Evolutionary conservation across 306 rosid genomes (phyloP), one percentile per base, ranked within the genome.

Genomic region (Citrullus amarus): DNA sequence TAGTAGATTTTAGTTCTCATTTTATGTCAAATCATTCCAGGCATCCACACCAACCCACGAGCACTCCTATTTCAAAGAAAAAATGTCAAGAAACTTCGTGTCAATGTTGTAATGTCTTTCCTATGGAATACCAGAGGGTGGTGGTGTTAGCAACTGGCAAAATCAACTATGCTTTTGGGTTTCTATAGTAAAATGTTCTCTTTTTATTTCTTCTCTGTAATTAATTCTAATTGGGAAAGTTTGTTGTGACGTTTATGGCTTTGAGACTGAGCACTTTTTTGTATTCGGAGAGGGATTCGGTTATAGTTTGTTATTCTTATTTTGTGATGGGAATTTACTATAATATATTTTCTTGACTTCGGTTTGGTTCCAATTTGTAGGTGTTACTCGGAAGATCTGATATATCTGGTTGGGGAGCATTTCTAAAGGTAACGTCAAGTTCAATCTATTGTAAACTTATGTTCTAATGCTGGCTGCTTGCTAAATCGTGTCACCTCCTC

Each of bases 371-470:
- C 11, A 38, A 41, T 34, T 62, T 67, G 25, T 88, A 96, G 99
- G 99, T 96, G 82, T 91, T 96, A 75, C 94, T 96, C 74, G 99
- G 99, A 86, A 87, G 90, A 86, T 96, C 99, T 83, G 97, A 96
- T 82, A 85, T 96, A 77, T 96, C 99, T 65, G 99, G 99, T 17
- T 96, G 99, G 99, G 99, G 99, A 84, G 99, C 99, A 71, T 95
- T 95, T 87, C 83, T 95, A 58, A 92, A 92, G 97, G 99, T 92
- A 84, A 72, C 65, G 38, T 41, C 36, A 25, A n/a, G 62, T 61
- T 76, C 77, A 66, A 79, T 78, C 61, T 39, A 74, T 39, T 76
- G 17, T 44, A 55, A 39, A 54, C 54, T 57, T 41, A 17, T 80
- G 81, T 79, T 22, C 51, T 58, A 55, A 59, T 72, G 44, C 77